Conservation (phyloP, 768 basidiomycete species). For the Mycena epipterygia region DNA sequence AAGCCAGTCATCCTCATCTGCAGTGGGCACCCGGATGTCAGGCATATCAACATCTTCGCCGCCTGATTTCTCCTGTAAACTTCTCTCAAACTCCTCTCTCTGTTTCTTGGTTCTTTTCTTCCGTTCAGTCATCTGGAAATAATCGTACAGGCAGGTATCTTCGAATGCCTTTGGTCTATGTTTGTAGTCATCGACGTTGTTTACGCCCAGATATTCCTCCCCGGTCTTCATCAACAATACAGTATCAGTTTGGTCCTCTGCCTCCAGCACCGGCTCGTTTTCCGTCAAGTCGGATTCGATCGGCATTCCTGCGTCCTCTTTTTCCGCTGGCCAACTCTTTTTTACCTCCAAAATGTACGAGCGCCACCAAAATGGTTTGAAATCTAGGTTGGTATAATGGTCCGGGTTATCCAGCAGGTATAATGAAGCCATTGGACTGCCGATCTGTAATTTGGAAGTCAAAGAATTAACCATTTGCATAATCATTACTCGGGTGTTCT, state of each 20-base stretch:
- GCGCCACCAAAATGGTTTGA: constrained; percentile 51
- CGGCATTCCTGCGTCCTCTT: too few relatives aligned
- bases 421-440: constrained; percentile 51
- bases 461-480: constrained; percentile 53
- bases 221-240: neutral
- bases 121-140: neutral
- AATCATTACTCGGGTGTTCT: constrained; percentile 47
- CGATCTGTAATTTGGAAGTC: too few relatives aligned
- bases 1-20: neutral
- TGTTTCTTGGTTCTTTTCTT: constrained; percentile 7
- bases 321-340: constrained; percentile 26
- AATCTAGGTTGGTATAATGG: constrained; percentile 54
- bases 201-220: neutral
- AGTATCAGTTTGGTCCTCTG: neutral
- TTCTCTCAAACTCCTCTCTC: neutral
- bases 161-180: neutral
- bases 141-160: neutral
- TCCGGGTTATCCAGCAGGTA: constrained; percentile 54
- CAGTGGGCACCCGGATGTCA: neutral
- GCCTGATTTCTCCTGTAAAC: neutral
- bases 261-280: too few relatives aligned
- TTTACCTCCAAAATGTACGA: constrained; percentile 44
- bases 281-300: too few relatives aligned
- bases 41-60: neutral
- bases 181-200: neutral